Percentiles rank a stretch among this genome's conserved stretches.
Evolutionary conservation across 2,329 filamentous ascomycete genomes (phyloP).

Genomic region (Apiospora malaysiana): DNA sequence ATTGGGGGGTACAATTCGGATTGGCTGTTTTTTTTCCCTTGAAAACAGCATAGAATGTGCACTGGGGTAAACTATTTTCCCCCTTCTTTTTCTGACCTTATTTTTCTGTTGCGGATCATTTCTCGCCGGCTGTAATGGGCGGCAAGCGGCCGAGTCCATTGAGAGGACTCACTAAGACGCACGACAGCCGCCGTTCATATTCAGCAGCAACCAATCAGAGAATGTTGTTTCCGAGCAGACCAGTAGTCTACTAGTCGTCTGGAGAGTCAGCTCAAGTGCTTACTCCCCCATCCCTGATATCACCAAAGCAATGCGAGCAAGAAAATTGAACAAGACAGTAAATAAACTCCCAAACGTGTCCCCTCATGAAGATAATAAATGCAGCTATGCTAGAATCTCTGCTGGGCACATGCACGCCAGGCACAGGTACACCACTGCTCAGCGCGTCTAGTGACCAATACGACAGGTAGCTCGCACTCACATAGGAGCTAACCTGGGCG

Average conservation of each 20-base stretch:
- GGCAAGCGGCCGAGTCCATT: too few species aligned
- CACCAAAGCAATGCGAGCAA: background rate
- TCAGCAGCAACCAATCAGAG: background rate
- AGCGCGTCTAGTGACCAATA: background rate
- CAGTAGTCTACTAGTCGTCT: background rate
- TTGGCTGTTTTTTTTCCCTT: too few species aligned
- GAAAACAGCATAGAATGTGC: background rate
- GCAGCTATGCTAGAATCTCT: background rate
- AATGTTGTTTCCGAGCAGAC: slow-evolving; percentile 16
- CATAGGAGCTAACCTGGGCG: too few species aligned
- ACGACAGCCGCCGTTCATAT: background rate
- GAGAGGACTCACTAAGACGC: too few species aligned
- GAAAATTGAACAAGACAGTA: too few species aligned
- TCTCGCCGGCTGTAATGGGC: too few species aligned
- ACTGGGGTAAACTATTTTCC: background rate
- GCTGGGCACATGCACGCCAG: background rate
- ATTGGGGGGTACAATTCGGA: background rate
- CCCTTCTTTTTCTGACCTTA: background rate
- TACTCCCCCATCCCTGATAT: background rate
- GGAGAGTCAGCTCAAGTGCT: too few species aligned
- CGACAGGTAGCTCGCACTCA: background rate
- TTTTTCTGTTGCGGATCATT: background rate
- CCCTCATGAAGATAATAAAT: background rate
- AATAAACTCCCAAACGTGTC: background rate
- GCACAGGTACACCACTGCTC: background rate